Evolutionary conservation across 1,284 basidiomycete species (phyloP).

Genomic region (Sparassis latifolia): DNA sequence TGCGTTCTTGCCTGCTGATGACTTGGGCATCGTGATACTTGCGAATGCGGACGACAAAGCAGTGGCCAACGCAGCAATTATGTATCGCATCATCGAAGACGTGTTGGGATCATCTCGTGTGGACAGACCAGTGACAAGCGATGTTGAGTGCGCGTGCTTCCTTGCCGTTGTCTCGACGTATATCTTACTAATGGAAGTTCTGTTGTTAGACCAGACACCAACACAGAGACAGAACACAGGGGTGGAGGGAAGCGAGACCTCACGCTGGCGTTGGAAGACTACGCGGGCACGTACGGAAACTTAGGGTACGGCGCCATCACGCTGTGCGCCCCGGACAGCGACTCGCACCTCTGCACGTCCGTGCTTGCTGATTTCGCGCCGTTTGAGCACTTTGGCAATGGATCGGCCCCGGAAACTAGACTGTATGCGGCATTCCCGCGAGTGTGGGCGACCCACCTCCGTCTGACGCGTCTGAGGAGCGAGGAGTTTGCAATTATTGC

Average conservation of each 20-base stretch:
- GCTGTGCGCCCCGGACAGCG: slow-evolving; percentile 24
- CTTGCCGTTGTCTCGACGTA: neutral
- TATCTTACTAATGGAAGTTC: neutral
- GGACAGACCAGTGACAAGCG: neutral
- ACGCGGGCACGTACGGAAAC: slow-evolving; percentile 29
- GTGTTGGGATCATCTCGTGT: slow-evolving; percentile 1
- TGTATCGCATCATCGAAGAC: slow-evolving; percentile 12
- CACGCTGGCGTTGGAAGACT: slow-evolving; percentile 4
- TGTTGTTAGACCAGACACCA: neutral
- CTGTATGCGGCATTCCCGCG: slow-evolving; percentile 9
- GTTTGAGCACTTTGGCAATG: slow-evolving; percentile 13
- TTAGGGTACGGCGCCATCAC: slow-evolving; percentile 30
- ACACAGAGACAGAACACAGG: neutral
- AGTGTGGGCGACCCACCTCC: slow-evolving; percentile 21
- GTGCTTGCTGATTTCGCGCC: slow-evolving; percentile 21
- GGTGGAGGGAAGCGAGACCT: slow-evolving; percentile 18
- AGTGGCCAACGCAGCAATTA: slow-evolving; percentile 21
- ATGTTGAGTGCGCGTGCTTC: neutral
- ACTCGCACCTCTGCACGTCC: slow-evolving; percentile 20
- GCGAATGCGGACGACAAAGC: slow-evolving; percentile 36
- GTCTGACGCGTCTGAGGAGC: slow-evolving; percentile 11
- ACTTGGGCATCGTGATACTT: slow-evolving; percentile 34
- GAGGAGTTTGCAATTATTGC: slow-evolving; percentile 14
- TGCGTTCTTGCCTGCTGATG: slow-evolving; percentile 22
- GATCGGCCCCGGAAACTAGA: slow-evolving; percentile 1